Evolutionary conservation across 78 protist genomes (phyloP).

Genomic region (Dictyostelium citrinum): DNA sequence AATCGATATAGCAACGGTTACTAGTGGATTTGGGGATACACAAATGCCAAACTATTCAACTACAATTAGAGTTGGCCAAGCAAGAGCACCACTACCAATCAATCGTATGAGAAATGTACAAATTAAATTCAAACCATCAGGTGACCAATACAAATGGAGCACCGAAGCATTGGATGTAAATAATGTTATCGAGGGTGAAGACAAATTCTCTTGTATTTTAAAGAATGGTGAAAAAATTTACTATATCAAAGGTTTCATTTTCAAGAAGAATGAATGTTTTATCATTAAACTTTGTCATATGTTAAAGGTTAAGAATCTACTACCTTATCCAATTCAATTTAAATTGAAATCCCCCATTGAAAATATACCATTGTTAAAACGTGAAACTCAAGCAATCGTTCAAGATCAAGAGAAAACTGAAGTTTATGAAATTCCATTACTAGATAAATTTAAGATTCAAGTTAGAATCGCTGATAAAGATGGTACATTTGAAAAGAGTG

Average conservation of each 20-base stretch:
- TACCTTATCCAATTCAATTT: conserved; percentile 58
- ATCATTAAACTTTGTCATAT: conserved; percentile 29
- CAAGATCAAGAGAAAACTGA: not conserved
- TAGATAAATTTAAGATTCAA: conserved; percentile 41
- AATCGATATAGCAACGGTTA: conserved; percentile 55
- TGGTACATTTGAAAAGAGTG: not conserved
- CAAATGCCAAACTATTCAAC: conserved; percentile 50
- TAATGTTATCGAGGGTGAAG: not conserved
- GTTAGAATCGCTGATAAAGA: not conserved
- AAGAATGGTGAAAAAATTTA: conserved; percentile 8
- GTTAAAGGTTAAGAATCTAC: conserved; percentile 35
- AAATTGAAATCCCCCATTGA: not conserved
- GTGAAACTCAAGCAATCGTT: not conserved
- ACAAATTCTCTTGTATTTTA: not conserved
- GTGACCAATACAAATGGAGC: conserved; percentile 37
- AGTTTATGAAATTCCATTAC: conserved; percentile 23
- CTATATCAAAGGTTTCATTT: conserved; percentile 3
- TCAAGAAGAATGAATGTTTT: conserved; percentile 1
- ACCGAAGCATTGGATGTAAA: conserved; percentile 29
- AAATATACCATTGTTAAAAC: not conserved
- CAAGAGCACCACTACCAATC: conserved; percentile 34
- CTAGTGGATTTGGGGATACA: conserved; percentile 22
- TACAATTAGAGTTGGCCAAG: not conserved
- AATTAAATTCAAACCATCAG: conserved; percentile 53
- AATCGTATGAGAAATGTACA: conserved; percentile 49